Conservation (phyloP, 148 eudicot genomes). For the Tetragonia tetragonoides region DNA sequence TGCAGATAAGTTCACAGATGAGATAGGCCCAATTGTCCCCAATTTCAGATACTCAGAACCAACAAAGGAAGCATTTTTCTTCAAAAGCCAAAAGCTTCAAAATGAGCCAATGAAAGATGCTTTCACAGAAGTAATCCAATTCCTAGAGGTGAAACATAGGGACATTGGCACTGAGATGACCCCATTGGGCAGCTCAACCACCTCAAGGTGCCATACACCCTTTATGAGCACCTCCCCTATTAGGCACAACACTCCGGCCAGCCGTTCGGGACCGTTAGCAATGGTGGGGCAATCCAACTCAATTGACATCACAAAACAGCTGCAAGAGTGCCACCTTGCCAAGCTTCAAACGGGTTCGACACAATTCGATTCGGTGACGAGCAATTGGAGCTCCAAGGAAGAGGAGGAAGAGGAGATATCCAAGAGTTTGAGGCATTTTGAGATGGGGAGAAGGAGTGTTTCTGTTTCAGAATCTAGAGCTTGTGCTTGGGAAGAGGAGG, state of each 20-base stretch:
- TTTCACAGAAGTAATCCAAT: slow-evolving; percentile 37
- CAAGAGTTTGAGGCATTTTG: slow-evolving; percentile 90
- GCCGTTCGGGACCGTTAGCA: slow-evolving; percentile 67
- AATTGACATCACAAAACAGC: slow-evolving; percentile 42
- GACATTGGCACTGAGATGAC: slow-evolving; percentile 93
- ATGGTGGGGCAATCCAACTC: slow-evolving; percentile 15
- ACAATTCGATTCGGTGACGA: slow-evolving; percentile 45
- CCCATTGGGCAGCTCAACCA: slow-evolving; percentile 75
- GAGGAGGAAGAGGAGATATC: slow-evolving; percentile 94
- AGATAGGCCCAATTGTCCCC: slow-evolving; percentile 35
- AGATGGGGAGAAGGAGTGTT: slow-evolving; percentile 56
- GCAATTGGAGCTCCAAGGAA: slow-evolving; percentile 81
- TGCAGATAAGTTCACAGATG: slow-evolving; percentile 80
- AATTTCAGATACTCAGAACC: slow-evolving; percentile 49
- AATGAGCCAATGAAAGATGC: slow-evolving; percentile 43
- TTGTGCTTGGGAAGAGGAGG: slow-evolving; percentile 77
- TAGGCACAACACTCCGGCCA: slow-evolving; percentile 75
- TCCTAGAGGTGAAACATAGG: slow-evolving; percentile 52
- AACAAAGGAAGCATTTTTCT: slow-evolving; percentile 58
- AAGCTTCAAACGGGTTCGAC: slow-evolving; percentile 54
- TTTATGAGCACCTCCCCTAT: slow-evolving; percentile 63
- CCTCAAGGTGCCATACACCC: slow-evolving; percentile 84
- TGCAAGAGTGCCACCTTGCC: slow-evolving; percentile 66
- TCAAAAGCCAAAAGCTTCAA: slow-evolving; percentile 39
- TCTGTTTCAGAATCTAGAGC: slow-evolving; percentile 61